These are phyloP conservation scores for Calonectria pseudoreteaudii DNA, from an alignment of 2,329 filamentous ascomycete genomes.

Conservation along the genomic window DNA sequence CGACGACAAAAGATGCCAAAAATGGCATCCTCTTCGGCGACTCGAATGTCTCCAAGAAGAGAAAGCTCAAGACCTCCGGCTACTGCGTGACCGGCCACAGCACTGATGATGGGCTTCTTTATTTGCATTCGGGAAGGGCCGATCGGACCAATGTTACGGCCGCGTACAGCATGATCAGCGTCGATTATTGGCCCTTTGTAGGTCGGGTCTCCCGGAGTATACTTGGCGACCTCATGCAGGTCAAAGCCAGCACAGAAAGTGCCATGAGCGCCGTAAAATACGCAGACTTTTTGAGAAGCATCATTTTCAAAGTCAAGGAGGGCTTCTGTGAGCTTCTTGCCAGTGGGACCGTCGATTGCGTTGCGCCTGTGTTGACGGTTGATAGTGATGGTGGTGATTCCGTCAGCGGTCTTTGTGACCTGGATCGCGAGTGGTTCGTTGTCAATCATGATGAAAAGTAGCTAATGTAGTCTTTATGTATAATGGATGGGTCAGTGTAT, in stretches of 20 bases:
- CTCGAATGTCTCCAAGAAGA: conserved; percentile 64
- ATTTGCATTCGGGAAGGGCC: conserved; percentile 63
- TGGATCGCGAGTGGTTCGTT: conserved; percentile 31
- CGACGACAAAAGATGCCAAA: conserved; percentile 68
- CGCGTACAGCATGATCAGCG: conserved; percentile 24
- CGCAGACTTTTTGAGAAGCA: conserved; percentile 61
- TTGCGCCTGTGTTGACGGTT: conserved; percentile 63
- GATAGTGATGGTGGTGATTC: conserved; percentile 68
- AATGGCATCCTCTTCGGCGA: conserved; percentile 64
- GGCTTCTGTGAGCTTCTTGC: conserved; percentile 58
- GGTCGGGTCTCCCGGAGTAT: neutral
- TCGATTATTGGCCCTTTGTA: conserved; percentile 21
- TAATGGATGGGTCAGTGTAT: no score
- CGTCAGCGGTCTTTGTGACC: conserved; percentile 43
- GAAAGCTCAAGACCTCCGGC: conserved; percentile 65
- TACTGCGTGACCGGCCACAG: conserved; percentile 64
- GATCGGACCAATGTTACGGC: conserved; percentile 57
- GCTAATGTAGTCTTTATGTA: neutral
- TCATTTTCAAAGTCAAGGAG: conserved; percentile 64
- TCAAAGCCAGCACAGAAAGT: conserved; percentile 68
- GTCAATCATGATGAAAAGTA: neutral
- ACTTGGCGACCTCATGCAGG: conserved; percentile 56
- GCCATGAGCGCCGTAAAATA: conserved; percentile 58
- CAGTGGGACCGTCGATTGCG: conserved; percentile 63
- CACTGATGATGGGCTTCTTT: conserved; percentile 64